phyloP scores from a whole-genome alignment of 177 flowering plant genomes.

The Vitis hybrid region DNA sequence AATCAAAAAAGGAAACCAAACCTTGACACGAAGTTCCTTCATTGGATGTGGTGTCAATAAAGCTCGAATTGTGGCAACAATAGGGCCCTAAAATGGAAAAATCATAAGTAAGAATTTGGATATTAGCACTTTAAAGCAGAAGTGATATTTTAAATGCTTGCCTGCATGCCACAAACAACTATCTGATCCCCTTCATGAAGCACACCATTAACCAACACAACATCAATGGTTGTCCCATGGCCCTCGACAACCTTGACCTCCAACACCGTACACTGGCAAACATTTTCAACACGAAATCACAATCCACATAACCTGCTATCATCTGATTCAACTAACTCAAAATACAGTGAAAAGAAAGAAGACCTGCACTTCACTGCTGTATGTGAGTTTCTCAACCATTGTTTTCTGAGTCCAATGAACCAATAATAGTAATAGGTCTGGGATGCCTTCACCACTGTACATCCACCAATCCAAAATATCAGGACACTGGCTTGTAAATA shows the following conservation, averaged over 20 bases:
- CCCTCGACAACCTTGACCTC: conserved; percentile 99
- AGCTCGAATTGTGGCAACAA: conserved; percentile 89
- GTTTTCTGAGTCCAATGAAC: conserved; percentile 93
- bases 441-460: conserved; percentile 94
- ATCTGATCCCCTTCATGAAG: conserved; percentile 98
- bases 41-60: conserved; percentile 96
- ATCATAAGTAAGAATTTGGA: conserved; percentile 1
- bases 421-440: conserved; percentile 77
- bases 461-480: conserved; percentile 2
- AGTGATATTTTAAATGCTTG: conserved; percentile 21
- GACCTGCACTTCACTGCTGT: conserved; percentile 79
- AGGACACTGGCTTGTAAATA: conserved; percentile 4
- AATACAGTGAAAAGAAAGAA: conserved; percentile 12
- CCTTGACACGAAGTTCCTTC: conserved; percentile 98
- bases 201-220: conserved; percentile 91
- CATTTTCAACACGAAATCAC: conserved; percentile 1
- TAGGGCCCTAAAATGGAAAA: conserved; percentile 69
- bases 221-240: conserved; percentile 97
- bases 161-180: conserved; percentile 99
- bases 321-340: background rate
- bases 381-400: conserved; percentile 90
- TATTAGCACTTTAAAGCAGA: background rate
- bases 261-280: conserved; percentile 88
- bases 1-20: conserved; percentile 17
- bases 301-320: background rate